Conservation (phyloP, 495 filamentous ascomycete species). For the Xylaria venustula region DNA sequence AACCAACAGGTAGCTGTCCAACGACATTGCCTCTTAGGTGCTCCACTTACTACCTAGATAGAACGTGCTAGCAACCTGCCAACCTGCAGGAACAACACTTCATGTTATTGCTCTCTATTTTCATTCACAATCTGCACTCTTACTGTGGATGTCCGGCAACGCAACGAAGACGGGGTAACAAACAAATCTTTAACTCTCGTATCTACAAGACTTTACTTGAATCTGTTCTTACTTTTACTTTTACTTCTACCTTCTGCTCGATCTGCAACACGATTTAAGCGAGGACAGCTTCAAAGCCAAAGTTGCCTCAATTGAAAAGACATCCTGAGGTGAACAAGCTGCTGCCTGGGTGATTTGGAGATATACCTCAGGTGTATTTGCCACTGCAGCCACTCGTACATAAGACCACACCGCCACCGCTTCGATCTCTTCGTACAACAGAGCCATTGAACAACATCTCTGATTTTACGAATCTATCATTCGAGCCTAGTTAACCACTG, state of each 20-base stretch:
- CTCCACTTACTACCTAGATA: not conserved
- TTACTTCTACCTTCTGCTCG: too few species aligned
- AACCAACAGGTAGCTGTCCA: too few species aligned
- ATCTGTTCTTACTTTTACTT: too few species aligned
- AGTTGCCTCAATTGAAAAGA: not conserved
- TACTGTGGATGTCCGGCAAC: too few species aligned
- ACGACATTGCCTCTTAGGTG: too few species aligned
- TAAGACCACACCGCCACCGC: not conserved
- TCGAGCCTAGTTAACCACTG: not conserved
- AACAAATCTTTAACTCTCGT: too few species aligned
- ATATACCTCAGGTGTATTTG: not conserved
- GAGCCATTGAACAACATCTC: not conserved
- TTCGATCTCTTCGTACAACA: not conserved
- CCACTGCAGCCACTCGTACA: not conserved
- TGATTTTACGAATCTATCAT: not conserved
- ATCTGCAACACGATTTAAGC: too few species aligned
- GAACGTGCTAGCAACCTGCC: slow-evolving; percentile 2
- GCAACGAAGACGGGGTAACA: too few species aligned
- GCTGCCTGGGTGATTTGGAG: not conserved
- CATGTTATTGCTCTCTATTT: too few species aligned
- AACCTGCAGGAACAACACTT: not conserved
- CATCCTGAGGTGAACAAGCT: too few species aligned
- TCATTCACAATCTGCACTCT: too few species aligned
- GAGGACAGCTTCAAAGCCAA: not conserved
- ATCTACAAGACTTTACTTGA: too few species aligned